Conservation (phyloP, 2,329 filamentous ascomycete species). For the Juglanconis oblonga region DNA sequence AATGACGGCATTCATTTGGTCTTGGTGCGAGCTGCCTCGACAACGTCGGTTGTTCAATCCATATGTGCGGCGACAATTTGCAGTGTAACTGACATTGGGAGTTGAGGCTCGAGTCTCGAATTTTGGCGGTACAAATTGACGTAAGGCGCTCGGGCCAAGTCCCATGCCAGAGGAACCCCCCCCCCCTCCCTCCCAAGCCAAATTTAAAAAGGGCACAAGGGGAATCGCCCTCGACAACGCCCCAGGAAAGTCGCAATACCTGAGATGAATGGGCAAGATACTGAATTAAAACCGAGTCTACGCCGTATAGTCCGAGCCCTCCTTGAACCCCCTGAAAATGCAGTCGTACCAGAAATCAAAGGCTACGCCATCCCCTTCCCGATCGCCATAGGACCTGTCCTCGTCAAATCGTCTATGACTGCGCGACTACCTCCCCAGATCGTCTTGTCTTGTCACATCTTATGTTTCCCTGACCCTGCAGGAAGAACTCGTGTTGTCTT, state of each 20-base stretch:
- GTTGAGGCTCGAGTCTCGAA: not conserved
- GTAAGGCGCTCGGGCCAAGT: slow-evolving; percentile 2
- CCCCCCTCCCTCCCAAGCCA: not conserved
- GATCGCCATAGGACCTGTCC: not conserved
- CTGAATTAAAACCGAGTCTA: slow-evolving; percentile 14
- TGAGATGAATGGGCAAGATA: not conserved
- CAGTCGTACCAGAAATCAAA: slow-evolving; percentile 10
- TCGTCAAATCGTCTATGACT: slow-evolving; percentile 4
- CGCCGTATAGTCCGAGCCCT: slow-evolving; percentile 11
- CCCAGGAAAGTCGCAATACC: no score
- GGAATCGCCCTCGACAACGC: no score
- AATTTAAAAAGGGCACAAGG: no score
- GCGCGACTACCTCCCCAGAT: not conserved
- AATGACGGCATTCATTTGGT: slow-evolving; percentile 33
- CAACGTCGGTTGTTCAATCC: slow-evolving; percentile 7
- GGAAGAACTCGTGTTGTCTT: not conserved
- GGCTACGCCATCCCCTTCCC: not conserved
- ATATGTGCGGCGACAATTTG: not conserved
- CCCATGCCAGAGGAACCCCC: not conserved
- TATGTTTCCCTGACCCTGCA: no score
- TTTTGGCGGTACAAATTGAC: not conserved
- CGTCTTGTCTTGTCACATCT: not conserved
- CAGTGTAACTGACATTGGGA: not conserved
- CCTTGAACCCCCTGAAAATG: slow-evolving; percentile 13
- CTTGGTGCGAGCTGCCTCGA: slow-evolving; percentile 5